These are phyloP conservation scores for Talaromyces amestolkiae DNA, from an alignment of 2,329 filamentous ascomycete genomes.

Conservation along the genomic window DNA sequence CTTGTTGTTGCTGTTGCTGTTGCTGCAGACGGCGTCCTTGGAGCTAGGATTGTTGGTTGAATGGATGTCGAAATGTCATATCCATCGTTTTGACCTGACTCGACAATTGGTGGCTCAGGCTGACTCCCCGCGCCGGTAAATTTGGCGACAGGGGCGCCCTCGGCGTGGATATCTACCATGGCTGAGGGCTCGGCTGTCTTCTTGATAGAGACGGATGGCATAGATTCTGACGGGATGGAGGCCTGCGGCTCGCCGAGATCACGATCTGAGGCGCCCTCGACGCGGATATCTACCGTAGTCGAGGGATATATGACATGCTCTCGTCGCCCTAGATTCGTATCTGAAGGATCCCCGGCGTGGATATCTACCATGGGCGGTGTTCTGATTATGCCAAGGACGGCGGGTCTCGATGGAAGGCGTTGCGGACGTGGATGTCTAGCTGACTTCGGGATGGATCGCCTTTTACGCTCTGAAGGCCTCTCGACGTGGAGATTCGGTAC, in stretches of 20 bases:
- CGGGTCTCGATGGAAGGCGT: neutral
- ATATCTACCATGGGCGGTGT: neutral
- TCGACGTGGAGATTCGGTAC: neutral
- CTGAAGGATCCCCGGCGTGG: neutral
- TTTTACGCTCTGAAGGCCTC: neutral
- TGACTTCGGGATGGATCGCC: neutral
- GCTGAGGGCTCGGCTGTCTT: neutral
- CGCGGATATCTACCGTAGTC: neutral
- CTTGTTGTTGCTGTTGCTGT: neutral
- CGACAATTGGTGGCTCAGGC: neutral
- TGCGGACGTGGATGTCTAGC: neutral
- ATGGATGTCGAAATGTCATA: neutral
- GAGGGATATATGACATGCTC: neutral
- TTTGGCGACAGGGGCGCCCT: neutral
- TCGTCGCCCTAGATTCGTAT: neutral
- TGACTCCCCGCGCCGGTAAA: neutral
- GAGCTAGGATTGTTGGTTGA: neutral
- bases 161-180: conserved; percentile 1
- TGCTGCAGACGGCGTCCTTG: neutral
- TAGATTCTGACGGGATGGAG: neutral
- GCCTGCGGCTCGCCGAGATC: neutral
- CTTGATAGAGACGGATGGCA: neutral
- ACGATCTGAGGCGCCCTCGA: neutral
- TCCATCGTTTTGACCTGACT: neutral
- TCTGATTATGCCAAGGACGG: neutral